Percentiles rank a stretch among this genome's conserved stretches.
Conservation (phyloP, 805 yeast species). For the Nakazawaea laoshanensis region DNA sequence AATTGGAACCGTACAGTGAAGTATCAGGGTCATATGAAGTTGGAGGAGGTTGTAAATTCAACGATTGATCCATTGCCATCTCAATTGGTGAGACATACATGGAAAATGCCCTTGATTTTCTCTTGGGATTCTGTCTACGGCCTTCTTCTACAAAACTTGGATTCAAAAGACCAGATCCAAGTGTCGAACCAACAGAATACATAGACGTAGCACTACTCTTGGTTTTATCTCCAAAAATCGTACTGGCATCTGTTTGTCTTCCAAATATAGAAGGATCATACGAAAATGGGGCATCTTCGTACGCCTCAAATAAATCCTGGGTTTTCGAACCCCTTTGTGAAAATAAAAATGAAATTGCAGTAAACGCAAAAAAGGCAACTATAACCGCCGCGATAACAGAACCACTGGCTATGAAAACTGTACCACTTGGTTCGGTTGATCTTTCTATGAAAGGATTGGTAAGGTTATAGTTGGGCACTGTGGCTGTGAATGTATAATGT, state of each 20-base stretch:
- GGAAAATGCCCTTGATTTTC: constrained; percentile 13
- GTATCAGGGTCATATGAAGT: constrained; percentile 4
- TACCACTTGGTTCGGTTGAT: constrained; percentile 22
- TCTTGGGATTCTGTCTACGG: constrained; percentile 2
- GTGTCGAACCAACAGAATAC: constrained; percentile 4
- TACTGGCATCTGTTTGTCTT: background rate
- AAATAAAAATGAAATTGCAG: background rate
- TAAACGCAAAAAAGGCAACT: constrained; percentile 11
- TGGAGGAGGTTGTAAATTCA: constrained; percentile 1
- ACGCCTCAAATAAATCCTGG: constrained; percentile 2
- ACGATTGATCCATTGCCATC: constrained; percentile 14
- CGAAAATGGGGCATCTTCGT: constrained; percentile 3
- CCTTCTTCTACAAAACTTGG: background rate
- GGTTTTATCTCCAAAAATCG: background rate
- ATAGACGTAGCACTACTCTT: constrained; percentile 1
- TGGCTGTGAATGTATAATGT: constrained; percentile 14
- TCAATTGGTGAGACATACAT: constrained; percentile 19
- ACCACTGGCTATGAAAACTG: constrained; percentile 36
- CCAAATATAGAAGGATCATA: constrained; percentile 10
- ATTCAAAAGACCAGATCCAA: constrained; percentile 1
- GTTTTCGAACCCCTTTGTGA: constrained; percentile 4
- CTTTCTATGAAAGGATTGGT: constrained; percentile 24
- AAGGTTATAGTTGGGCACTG: constrained; percentile 13
- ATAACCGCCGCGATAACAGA: constrained; percentile 19
- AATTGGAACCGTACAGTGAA: too few species aligned